Conservation (phyloP, 1,284 basidiomycete genomes). For the Exobasidium cylindrosporum region DNA sequence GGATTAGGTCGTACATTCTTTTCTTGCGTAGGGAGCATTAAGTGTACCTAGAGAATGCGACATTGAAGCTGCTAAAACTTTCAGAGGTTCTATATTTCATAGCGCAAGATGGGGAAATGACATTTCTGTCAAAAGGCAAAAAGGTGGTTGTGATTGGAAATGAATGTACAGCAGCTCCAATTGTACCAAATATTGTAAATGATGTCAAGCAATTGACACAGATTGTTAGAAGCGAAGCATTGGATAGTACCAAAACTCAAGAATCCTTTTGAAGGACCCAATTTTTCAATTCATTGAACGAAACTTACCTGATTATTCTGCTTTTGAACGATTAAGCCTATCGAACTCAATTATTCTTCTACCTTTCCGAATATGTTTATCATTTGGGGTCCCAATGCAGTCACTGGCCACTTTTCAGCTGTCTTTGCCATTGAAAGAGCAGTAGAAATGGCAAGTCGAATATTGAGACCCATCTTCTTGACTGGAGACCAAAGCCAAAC, state of each 20-base stretch:
- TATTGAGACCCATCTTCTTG: conserved; percentile 7
- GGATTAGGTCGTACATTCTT: conserved; percentile 49
- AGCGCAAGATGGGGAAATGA: conserved; percentile 53
- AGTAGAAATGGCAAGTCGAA: conserved; percentile 23
- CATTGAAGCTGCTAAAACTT: conserved; percentile 43
- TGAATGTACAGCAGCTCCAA: conserved; percentile 46
- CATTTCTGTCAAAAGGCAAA: conserved; percentile 49
- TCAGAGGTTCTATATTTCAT: conserved; percentile 52
- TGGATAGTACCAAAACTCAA: conserved; percentile 40
- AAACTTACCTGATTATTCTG: conserved; percentile 26
- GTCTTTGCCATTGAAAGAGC: conserved; percentile 29
- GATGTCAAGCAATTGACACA: conserved; percentile 17
- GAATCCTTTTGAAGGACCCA: conserved; percentile 32
- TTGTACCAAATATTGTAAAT: conserved; percentile 24
- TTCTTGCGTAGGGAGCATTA: conserved; percentile 45
- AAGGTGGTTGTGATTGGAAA: conserved; percentile 54
- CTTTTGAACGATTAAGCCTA: conserved; percentile 40
- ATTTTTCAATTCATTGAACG: conserved; percentile 42
- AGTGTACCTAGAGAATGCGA: conserved; percentile 45
- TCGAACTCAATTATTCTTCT: conserved; percentile 33
- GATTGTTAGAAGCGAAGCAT: conserved; percentile 27
- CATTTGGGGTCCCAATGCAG: conserved; percentile 44
- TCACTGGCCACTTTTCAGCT: conserved; percentile 40
- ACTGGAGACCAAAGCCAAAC: background rate
- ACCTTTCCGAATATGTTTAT: conserved; percentile 51